Percentiles rank a stretch among this genome's conserved stretches.
Evolutionary conservation across 352 stramenopile species (phyloP).

Genomic region (Pythium coloratum): DNA sequence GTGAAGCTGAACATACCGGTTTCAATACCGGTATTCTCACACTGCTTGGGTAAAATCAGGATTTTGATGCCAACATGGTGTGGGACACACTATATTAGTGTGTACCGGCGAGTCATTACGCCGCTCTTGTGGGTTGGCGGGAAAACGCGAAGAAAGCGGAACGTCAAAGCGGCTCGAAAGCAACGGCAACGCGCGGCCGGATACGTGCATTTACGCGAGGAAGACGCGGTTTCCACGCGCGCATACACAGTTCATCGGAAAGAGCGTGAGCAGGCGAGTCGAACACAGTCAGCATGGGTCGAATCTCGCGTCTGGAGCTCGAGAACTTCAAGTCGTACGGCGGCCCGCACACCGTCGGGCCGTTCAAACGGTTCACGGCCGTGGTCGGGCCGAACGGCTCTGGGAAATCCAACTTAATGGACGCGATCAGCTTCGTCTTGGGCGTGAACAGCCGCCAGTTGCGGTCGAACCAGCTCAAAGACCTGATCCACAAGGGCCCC

Average conservation of each 20-base stretch:
- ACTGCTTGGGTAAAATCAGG: too few species aligned
- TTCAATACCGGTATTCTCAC: background rate
- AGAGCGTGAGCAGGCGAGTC: conserved; percentile 1
- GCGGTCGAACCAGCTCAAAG: conserved; percentile 94
- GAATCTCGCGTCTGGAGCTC: conserved; percentile 94
- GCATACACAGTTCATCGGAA: background rate
- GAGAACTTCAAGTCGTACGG: conserved; percentile 99
- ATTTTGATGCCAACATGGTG: background rate
- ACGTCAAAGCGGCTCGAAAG: conserved; percentile 18
- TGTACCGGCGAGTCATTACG: conserved; percentile 3
- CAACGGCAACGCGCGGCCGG: conserved; percentile 21
- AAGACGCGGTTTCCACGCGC: background rate
- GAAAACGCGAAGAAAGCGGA: conserved; percentile 14
- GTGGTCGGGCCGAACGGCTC: conserved; percentile 98
- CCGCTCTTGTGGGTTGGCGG: conserved; percentile 4
- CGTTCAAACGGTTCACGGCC: conserved; percentile 97
- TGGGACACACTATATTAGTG: background rate
- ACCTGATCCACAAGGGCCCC: conserved; percentile 94
- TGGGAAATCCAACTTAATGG: conserved; percentile 94
- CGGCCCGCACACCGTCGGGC: conserved; percentile 92
- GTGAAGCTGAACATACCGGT: background rate
- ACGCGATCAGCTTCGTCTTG: conserved; percentile 98
- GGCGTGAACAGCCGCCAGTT: conserved; percentile 96
- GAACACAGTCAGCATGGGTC: conserved; percentile 58
- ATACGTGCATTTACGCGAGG: background rate